Evolutionary conservation across 352 stramenopile species (phyloP).

Genomic region (Pythium plurisporium): DNA sequence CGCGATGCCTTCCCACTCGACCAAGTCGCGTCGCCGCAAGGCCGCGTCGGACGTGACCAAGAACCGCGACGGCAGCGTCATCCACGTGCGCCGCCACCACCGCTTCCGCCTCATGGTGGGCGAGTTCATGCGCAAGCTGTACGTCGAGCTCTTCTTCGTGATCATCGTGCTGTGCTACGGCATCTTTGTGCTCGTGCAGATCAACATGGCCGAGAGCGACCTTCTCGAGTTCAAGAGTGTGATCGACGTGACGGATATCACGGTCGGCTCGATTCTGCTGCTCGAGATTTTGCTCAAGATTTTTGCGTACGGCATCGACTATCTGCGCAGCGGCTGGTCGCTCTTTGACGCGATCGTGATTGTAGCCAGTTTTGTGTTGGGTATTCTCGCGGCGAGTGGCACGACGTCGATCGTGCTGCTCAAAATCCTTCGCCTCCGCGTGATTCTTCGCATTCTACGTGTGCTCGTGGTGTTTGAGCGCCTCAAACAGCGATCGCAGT

Average conservation of each 20-base stretch:
- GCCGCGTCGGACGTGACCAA: constrained; percentile 36
- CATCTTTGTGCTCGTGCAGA: constrained; percentile 79
- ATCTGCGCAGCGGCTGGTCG: constrained; percentile 65
- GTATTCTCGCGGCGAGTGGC: constrained; percentile 56
- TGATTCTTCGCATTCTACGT: constrained; percentile 73
- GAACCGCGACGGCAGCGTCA: constrained; percentile 28
- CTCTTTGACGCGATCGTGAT: constrained; percentile 82
- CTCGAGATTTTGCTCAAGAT: constrained; percentile 78
- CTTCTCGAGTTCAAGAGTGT: constrained; percentile 53
- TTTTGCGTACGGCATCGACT: constrained; percentile 68
- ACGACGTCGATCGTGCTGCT: constrained; percentile 52
- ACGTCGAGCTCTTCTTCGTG: constrained; percentile 86
- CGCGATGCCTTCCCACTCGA: constrained; percentile 3
- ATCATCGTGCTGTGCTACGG: constrained; percentile 85
- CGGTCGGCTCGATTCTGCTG: constrained; percentile 76
- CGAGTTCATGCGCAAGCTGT: constrained; percentile 79
- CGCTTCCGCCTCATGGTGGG: constrained; percentile 50
- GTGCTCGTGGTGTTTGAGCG: constrained; percentile 86
- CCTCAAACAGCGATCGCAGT: constrained; percentile 71
- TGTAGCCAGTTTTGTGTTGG: constrained; percentile 69
- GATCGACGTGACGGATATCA: constrained; percentile 81
- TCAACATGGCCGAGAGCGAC: constrained; percentile 59
- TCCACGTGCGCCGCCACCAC: constrained; percentile 32
- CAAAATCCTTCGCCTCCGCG: constrained; percentile 66
- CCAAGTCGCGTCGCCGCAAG: constrained; percentile 25